Conservation (phyloP, 192 early-diverging fungal genomes). For the Podila minutissima region DNA sequence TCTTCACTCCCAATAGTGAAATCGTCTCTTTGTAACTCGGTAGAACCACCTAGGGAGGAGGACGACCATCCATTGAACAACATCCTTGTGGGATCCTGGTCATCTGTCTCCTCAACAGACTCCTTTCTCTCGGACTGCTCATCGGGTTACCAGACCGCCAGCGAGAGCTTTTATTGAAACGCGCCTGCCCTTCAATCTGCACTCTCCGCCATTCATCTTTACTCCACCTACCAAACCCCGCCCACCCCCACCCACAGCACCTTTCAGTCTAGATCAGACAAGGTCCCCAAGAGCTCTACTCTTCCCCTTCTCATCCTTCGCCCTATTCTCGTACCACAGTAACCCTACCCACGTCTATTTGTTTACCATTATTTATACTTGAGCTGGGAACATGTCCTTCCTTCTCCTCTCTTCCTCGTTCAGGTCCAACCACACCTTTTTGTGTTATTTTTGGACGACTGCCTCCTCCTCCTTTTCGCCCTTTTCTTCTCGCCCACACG, state of each 20-base stretch:
- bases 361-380: no score
- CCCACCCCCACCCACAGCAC: neutral
- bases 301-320: no score
- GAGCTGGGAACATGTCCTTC: no score
- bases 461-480: no score
- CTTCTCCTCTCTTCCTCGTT: no score
- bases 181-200: neutral
- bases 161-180: constrained; percentile 23
- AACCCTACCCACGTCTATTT: no score
- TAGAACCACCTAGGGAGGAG: constrained; percentile 25
- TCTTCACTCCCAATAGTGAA: constrained; percentile 13
- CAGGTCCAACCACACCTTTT: no score
- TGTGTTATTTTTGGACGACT: no score
- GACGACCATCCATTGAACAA: constrained; percentile 40
- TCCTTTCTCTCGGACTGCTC: constrained; percentile 33
- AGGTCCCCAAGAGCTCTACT: no score
- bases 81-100: constrained; percentile 33
- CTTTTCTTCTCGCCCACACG: no score
- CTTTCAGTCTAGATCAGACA: neutral
- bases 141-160: constrained; percentile 25
- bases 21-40: constrained; percentile 15
- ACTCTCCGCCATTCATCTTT: neutral
- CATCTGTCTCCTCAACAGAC: constrained; percentile 37
- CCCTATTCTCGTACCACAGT: no score
- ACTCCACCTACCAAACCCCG: neutral